These are phyloP conservation scores for Plasmopara viticola DNA, from an alignment of 352 stramenopile species.

Conservation along the genomic window DNA sequence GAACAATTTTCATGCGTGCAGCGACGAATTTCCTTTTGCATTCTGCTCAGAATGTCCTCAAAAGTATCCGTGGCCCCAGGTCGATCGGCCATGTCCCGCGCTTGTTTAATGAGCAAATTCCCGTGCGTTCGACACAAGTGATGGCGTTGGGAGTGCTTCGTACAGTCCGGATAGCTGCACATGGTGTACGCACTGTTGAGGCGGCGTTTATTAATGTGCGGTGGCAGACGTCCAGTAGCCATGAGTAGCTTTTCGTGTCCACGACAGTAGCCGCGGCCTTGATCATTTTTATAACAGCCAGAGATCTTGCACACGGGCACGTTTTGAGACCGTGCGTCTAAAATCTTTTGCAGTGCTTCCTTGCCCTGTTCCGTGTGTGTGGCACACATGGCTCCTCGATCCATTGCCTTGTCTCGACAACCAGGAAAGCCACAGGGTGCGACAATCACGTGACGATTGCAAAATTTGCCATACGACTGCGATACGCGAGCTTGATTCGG, in stretches of 20 bases:
- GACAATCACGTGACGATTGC: conserved; percentile 83
- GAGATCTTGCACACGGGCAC: conserved; percentile 68
- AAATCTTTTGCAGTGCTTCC: conserved; percentile 58
- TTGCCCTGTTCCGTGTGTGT: conserved; percentile 66
- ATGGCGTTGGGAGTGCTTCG: conserved; percentile 79
- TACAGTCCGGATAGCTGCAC: conserved; percentile 79
- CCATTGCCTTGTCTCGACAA: conserved; percentile 66
- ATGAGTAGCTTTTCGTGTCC: conserved; percentile 84
- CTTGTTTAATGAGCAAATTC: conserved; percentile 74
- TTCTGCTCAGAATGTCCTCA: conserved; percentile 56
- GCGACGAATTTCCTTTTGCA: conserved; percentile 74
- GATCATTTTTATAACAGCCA: conserved; percentile 86
- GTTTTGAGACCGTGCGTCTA: conserved; percentile 60
- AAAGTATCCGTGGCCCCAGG: conserved; percentile 42
- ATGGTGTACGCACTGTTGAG: conserved; percentile 87
- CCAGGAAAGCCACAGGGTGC: conserved; percentile 79
- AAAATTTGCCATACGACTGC: conserved; percentile 78
- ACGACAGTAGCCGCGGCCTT: conserved; percentile 77
- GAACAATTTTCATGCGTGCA: conserved; percentile 74
- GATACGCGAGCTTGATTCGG: conserved; percentile 70
- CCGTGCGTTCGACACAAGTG: conserved; percentile 83
- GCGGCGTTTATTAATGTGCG: conserved; percentile 78
- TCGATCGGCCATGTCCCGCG: conserved; percentile 50
- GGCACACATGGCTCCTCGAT: conserved; percentile 60
- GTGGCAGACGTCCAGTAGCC: conserved; percentile 62